Evolutionary conservation across 2,329 filamentous ascomycete species (phyloP), one percentile per base, ranked within the genome.

Genomic region (Clonostachys solani): DNA sequence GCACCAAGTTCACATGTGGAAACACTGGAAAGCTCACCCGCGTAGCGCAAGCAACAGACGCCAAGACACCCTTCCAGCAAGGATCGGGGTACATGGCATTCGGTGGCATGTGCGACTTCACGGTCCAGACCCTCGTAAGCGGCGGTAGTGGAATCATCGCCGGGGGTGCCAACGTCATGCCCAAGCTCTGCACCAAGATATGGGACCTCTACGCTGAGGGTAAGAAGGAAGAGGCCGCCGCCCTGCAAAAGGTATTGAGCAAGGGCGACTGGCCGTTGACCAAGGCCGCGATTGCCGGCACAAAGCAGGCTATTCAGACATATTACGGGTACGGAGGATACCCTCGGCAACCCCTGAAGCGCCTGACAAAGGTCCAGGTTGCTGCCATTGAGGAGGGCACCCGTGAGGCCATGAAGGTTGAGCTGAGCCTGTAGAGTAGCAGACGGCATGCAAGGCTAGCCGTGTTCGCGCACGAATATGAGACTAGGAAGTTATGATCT

Each of bases 1-100:
- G 90, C 52, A 92, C 89, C 47, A 95, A 95, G 67, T 95, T 95
- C 75, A 95, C 90, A 38, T 95, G 89, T 64, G 90, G 88, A 54
- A 94, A 89, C 73, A 94, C 89, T 1, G 90, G 90, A 53, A 95
- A 95, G 71, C 78, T 95, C 54, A 92, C 89, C 12, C 84, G 90
- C 33, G 88, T 95, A 5, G 89, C 89, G 7, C 68, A 78, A 13
- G 88, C 83, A 42, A 82, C 85, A 43, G 72, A 87, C 56, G 88
- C 89, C 48, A 81, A 83, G 65, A 90, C 85, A 0, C 82, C 86
- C 12, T 69, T 63, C 50, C 62, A 68, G 8, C 71, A 77, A 51
- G 81, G 80, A 34, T 80, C 75, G 17, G 83, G 81, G 12, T 95
- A 92, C 73, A 87, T 94, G 80, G 89, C 89, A 17, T 91, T 94